Base-by-base conservation (phyloP, 73 alveolate genomes). In the Effrenium voratum region DNA sequence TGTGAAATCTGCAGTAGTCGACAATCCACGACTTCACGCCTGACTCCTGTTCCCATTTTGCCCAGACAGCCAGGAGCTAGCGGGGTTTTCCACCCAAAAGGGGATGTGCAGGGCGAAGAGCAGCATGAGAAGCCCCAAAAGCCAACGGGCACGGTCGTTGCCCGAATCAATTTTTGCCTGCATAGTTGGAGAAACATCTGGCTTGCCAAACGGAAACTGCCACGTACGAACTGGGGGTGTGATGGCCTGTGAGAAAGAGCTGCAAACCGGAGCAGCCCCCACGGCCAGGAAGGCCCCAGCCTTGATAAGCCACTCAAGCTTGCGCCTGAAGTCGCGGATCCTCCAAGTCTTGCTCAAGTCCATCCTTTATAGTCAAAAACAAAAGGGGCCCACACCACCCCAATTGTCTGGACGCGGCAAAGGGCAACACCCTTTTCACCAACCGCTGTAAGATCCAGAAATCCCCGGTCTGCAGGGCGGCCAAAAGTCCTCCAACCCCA, bases 61-160 rank as follows among this genome's bases (percentile, higher is more conserved):
- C 0, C 77, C 50, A 38, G 41, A 83, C 59, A 83, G 3, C 93
- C 93, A 83, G 55, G 41, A 3, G 6, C 57, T 2, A 24, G 0
- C 38, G 0, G 93, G 93, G 32, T 83, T 83, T 8, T 83, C 93
- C 3, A 83, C 45, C 79, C 93, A 83, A 24, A 83, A 32, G 19
- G 19, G 24, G 5, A 83, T 0, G 57, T 36, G 26, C 1, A 2
- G 57, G 52, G 4, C 57, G 32, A 83, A 13, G 75, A 41, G 22
- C 0, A 83, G 75, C 0, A 2, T 30, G 8, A 44, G 28, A 5
- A 83, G 26, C 43, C 36, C 41, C 0, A 38, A 32, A 3, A 52
- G 4, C 93, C 93, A 83, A 5, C 26, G 24, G 16, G 76, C 40
- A 12, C n/a, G 0, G 28, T n/a, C 22, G 55, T 52, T 83, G 0